Evolutionary conservation across 768 basidiomycete genomes (phyloP), one percentile per base, ranked within the genome.

Genomic region (Omphalotus guepiniiformis): DNA sequence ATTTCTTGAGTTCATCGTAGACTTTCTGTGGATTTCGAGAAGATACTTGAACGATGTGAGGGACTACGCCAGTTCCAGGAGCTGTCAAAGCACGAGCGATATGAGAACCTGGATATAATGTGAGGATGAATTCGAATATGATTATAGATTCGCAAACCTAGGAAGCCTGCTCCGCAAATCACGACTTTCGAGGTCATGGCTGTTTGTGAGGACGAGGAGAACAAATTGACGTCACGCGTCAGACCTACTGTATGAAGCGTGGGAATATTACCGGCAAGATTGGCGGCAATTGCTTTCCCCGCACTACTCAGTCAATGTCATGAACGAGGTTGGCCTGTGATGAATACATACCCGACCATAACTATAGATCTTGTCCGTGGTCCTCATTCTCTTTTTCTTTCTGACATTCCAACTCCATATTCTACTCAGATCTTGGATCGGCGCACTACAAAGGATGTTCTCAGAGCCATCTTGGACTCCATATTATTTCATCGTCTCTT

Each of bases 401-500:
- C 11, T n/a, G n/a, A 42, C 4, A 13, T 12, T 9, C 36, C n/a
- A 11, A 32, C 3, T 35, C 0, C 15, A 25, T 9, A 22, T 28
- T 25, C 3, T 7, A 5, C 26, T 6, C 18, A 47, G 46, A 27
- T 39, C 12, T 36, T 47, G 4, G 46, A 47, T 27, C 46, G 46
- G 8, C 29, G 23, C 19, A 47, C 36, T 6, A 22, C 26, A 11
- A 23, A 29, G 13, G 46, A 47, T 29, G 46, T 47, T 1, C 46
- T 47, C 25, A 23, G 19, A 6, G 46, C 46, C 15, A 45, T 90
- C 43, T 73, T 93, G n/a, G 90, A 92, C 56, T 73, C 87, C 0
- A 84, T 92, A 39, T 69, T 92, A 13, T 92, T 93, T 59, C 89
- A 93, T 59, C 78, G 89, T 6, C 70, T 90, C 16, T 88, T 92